These are phyloP conservation scores for Diaporthe sp. DNA, from an alignment of 2,329 filamentous ascomycete genomes.

Conservation along the genomic window DNA sequence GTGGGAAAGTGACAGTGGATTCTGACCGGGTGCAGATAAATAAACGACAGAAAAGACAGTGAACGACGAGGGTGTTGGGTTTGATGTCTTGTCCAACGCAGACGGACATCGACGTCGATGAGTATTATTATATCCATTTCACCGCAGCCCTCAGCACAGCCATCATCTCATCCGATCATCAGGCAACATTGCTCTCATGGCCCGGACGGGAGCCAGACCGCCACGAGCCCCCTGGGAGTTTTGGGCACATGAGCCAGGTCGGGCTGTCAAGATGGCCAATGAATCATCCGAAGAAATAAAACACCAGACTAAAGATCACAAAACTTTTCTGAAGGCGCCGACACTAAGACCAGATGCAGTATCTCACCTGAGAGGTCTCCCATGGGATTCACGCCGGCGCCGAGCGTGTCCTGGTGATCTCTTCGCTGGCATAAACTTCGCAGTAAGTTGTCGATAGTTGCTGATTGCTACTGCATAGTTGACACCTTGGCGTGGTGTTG, in stretches of 20 bases:
- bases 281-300: conserved; percentile 16
- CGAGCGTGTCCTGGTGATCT: conserved; percentile 10
- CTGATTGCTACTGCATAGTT: conserved; percentile 3
- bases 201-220: conserved; percentile 17
- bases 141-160: neutral
- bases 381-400: neutral
- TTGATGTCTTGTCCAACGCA: neutral
- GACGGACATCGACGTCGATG: neutral
- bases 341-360: conserved; percentile 1
- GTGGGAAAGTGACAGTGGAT: neutral
- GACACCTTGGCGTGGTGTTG: conserved; percentile 13
- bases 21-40: neutral
- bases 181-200: neutral
- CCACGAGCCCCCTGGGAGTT: conserved; percentile 14
- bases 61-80: neutral
- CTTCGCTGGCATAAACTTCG: neutral
- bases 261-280: conserved; percentile 18
- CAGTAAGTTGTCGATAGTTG: conserved; percentile 15
- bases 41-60: neutral
- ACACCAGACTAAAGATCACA: conserved; percentile 9
- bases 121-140: conserved; percentile 10
- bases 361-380: neutral
- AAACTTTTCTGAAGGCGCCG: conserved; percentile 7
- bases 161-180: neutral
- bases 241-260: conserved; percentile 1